phyloP scores from a whole-genome alignment of 2,329 filamentous ascomycete genomes.

The Botrytis aclada region DNA sequence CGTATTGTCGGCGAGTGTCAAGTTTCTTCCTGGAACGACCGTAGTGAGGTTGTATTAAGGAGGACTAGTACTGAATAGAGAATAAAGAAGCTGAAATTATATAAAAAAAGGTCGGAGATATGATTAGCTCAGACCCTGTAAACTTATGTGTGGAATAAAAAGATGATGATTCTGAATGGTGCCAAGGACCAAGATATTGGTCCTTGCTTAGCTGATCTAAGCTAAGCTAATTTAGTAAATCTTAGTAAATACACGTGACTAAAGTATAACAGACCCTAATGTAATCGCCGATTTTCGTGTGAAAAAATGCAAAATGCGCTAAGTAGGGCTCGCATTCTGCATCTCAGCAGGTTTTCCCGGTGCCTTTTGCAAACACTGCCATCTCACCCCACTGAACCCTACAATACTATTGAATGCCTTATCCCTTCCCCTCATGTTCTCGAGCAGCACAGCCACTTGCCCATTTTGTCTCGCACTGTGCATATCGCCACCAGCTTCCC shows the following conservation, averaged over 20 bases:
- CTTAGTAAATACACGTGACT: no score
- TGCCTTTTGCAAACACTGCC: conserved; percentile 36
- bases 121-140: not conserved
- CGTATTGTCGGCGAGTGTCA: not conserved
- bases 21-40: not conserved
- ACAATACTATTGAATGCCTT: conserved; percentile 40
- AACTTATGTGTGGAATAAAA: no score
- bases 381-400: conserved; percentile 39
- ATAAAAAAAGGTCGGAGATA: not conserved
- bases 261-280: not conserved
- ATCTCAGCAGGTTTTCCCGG: not conserved
- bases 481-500: not conserved
- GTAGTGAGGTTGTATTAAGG: not conserved
- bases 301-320: not conserved
- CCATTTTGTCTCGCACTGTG: conserved; percentile 21
- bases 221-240: no score
- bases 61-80: not conserved
- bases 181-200: no score
- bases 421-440: conserved; percentile 37
- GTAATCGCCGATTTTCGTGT: not conserved
- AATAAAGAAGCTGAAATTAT: not conserved
- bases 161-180: no score
- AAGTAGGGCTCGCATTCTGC: not conserved
- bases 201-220: no score
- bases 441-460: conserved; percentile 22